phyloP scores from a whole-genome alignment of 106 monocot genomes.

The Chionographis japonica region DNA sequence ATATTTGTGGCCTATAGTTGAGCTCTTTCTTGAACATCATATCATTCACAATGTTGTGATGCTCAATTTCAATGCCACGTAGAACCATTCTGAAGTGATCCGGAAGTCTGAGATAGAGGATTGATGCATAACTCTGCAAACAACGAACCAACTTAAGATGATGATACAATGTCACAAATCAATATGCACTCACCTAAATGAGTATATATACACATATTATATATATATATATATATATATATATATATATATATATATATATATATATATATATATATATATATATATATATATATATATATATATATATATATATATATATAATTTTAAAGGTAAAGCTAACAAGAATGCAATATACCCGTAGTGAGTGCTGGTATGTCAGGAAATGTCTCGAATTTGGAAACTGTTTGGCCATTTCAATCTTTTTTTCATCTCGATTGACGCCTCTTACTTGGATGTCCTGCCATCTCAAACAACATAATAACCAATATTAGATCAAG shows the following conservation, averaged over 20 bases:
- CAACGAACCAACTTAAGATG: neutral
- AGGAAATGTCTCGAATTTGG: conserved; percentile 89
- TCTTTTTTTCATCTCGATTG: conserved; percentile 83
- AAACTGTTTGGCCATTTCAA: conserved; percentile 73
- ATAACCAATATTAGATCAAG: neutral
- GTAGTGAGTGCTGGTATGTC: conserved; percentile 78
- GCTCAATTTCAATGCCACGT: conserved; percentile 77
- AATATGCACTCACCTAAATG: too few relatives aligned
- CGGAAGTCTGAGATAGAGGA: conserved; percentile 89
- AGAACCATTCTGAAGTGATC: conserved; percentile 69
- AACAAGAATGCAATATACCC: conserved; percentile 29
- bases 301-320: too few relatives aligned
- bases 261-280: too few relatives aligned
- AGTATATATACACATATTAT: too few relatives aligned
- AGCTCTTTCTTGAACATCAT: conserved; percentile 81
- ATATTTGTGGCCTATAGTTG: conserved; percentile 57
- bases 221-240: too few relatives aligned
- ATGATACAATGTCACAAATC: too few relatives aligned
- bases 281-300: too few relatives aligned
- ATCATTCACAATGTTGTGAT: conserved; percentile 86
- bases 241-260: too few relatives aligned
- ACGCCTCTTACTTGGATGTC: conserved; percentile 91
- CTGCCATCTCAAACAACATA: conserved; percentile 38
- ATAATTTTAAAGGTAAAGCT: too few relatives aligned
- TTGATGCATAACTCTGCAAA: conserved; percentile 91